These are phyloP conservation scores for Marchantia paleacea DNA, from an alignment of 225 moss, liverwort and hornwort species.

Conservation along the genomic window DNA sequence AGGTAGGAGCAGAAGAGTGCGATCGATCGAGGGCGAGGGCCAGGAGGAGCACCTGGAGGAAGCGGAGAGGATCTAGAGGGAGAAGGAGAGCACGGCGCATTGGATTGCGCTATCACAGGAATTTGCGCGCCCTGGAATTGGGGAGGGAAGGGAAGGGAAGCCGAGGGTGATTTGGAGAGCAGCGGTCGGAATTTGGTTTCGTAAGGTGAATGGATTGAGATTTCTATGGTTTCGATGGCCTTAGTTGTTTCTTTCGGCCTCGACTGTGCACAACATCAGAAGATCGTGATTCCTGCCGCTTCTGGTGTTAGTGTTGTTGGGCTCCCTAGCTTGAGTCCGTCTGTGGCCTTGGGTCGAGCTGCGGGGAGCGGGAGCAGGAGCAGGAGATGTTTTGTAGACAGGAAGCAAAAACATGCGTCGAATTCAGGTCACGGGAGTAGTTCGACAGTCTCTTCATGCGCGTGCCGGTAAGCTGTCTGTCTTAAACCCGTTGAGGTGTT, in stretches of 20 bases:
- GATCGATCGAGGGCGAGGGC: background rate
- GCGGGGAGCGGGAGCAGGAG: background rate
- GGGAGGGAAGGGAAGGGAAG: background rate
- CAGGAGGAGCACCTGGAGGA: background rate
- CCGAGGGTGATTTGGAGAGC: background rate
- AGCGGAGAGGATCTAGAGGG: background rate
- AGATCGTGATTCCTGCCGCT: background rate
- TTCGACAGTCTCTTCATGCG: constrained; percentile 11
- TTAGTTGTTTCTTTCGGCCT: constrained; percentile 32
- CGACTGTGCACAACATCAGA: constrained; percentile 26
- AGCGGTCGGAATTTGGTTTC: background rate
- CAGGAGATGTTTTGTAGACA: constrained; percentile 5
- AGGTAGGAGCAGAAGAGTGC: background rate
- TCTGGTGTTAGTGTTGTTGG: constrained; percentile 9
- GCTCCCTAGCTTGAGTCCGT: constrained; percentile 16
- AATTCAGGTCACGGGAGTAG: constrained; percentile 7
- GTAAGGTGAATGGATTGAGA: constrained; percentile 41
- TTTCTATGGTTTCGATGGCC: constrained; percentile 39
- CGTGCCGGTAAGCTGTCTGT: background rate
- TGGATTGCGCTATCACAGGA: background rate
- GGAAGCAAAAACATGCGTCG: constrained; percentile 7
- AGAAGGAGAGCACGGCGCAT: background rate
- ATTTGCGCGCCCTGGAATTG: background rate
- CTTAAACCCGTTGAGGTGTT: background rate
- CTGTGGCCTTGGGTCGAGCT: background rate